A percentile compares a stretch with the other conserved stretches of the same genome.
These are phyloP conservation scores for Geotrichum citri-aurantii DNA, from an alignment of 1,139 yeast genomes.

Conservation along the genomic window DNA sequence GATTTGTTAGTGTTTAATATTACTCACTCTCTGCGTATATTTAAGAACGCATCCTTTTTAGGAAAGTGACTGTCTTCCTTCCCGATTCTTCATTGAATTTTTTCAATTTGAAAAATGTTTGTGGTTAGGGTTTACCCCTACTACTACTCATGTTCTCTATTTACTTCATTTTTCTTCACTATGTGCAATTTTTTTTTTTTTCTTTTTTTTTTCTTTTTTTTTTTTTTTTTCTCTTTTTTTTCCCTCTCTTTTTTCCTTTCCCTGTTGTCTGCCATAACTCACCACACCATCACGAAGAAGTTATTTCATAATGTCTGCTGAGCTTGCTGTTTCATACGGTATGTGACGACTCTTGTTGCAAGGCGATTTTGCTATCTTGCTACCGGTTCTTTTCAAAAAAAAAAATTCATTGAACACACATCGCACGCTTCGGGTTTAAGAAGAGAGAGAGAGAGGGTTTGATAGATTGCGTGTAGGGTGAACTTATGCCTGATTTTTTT, in stretches of 20 bases:
- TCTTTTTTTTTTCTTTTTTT: neutral
- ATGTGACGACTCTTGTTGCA: neutral
- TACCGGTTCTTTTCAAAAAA: neutral
- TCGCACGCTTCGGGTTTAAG: neutral
- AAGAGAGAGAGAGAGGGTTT: neutral
- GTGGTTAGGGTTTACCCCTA: neutral
- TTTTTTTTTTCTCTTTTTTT: neutral
- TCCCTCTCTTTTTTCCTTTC: neutral
- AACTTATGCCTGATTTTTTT: neutral
- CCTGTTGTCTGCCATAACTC: neutral
- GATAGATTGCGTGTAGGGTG: neutral
- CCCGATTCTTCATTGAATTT: neutral
- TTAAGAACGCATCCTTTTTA: too few species aligned
- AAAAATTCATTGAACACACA: neutral
- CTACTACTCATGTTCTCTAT: neutral
- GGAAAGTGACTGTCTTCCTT: too few species aligned
- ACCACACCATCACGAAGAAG: neutral
- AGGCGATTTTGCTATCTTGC: neutral
- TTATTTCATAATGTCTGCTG: slow-evolving; percentile 14
- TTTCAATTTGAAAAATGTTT: neutral
- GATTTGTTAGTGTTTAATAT: too few species aligned
- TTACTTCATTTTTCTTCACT: neutral
- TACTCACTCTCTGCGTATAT: too few species aligned
- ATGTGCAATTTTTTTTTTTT: neutral
- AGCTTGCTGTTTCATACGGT: slow-evolving; percentile 19